These are phyloP conservation scores for Clohesyomyces aquaticus DNA, from an alignment of 495 filamentous ascomycete species.

Conservation along the genomic window DNA sequence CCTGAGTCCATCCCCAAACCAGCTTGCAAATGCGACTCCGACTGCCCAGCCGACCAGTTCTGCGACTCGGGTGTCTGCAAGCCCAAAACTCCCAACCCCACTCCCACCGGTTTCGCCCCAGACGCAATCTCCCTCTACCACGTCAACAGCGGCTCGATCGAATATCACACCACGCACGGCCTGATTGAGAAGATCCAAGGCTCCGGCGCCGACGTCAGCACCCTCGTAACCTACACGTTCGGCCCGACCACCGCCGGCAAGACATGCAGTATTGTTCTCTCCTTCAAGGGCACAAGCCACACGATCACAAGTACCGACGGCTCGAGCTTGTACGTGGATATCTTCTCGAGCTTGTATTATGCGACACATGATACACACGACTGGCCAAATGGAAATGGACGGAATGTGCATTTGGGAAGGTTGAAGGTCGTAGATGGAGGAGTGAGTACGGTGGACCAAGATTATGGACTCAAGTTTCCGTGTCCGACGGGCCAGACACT, in stretches of 20 bases:
- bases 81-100: neutral
- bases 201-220: neutral
- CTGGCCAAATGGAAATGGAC: neutral
- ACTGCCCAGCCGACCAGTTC: too few relatives aligned
- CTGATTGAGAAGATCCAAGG: neutral
- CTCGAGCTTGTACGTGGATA: neutral
- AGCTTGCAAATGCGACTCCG: too few relatives aligned
- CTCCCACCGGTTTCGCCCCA: neutral
- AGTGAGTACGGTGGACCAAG: neutral
- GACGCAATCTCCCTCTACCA: neutral
- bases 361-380: neutral
- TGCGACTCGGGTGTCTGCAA: too few relatives aligned
- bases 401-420: neutral
- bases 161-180: neutral
- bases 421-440: neutral
- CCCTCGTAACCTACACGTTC: neutral
- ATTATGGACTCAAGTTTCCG: neutral
- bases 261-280: neutral
- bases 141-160: slow-evolving; percentile 4
- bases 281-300: neutral
- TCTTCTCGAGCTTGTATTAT: neutral
- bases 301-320: neutral
- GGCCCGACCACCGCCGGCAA: neutral
- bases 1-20: too few relatives aligned
- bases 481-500: slow-evolving; percentile 4